phyloP scores from a whole-genome alignment of 768 basidiomycete genomes.

The Collybiopsis confluens region DNA sequence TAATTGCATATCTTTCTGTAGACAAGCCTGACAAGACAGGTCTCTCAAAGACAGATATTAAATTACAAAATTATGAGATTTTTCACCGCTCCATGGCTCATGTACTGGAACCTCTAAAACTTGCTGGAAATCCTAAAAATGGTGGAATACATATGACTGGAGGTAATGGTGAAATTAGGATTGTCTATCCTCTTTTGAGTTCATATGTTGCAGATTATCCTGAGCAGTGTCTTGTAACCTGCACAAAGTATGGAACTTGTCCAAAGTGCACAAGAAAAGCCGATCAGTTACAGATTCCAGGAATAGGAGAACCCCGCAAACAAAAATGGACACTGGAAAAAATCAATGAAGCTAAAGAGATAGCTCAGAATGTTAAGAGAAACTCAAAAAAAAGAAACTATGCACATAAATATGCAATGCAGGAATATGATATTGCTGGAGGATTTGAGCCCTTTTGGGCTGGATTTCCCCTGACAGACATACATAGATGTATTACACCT shows the following conservation, averaged over 20 bases:
- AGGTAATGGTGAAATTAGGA: too few relatives aligned
- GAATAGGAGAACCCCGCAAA: not conserved
- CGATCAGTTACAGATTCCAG: not conserved
- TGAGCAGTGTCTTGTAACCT: slow-evolving; percentile 6
- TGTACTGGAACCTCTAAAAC: not conserved
- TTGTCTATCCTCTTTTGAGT: not conserved
- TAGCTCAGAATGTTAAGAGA: not conserved
- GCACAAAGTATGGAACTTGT: slow-evolving; percentile 4
- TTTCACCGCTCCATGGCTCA: too few relatives aligned
- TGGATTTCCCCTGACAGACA: too few relatives aligned
- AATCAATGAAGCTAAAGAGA: not conserved
- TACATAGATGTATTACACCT: too few relatives aligned
- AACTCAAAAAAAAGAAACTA: not conserved
- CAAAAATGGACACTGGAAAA: not conserved
- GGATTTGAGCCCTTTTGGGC: too few relatives aligned
- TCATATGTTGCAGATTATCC: slow-evolving; percentile 8
- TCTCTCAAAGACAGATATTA: not conserved
- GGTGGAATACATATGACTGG: not conserved
- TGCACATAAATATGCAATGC: not conserved
- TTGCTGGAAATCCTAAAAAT: not conserved
- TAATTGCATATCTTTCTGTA: slow-evolving; percentile 36
- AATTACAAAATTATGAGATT: too few relatives aligned
- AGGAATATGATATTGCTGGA: not conserved
- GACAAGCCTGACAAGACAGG: slow-evolving; percentile 15
- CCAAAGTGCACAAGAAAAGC: not conserved